These are phyloP conservation scores for Zopfochytrium polystomum DNA, from an alignment of 371 early-diverging fungal genomes.

Conservation along the genomic window DNA sequence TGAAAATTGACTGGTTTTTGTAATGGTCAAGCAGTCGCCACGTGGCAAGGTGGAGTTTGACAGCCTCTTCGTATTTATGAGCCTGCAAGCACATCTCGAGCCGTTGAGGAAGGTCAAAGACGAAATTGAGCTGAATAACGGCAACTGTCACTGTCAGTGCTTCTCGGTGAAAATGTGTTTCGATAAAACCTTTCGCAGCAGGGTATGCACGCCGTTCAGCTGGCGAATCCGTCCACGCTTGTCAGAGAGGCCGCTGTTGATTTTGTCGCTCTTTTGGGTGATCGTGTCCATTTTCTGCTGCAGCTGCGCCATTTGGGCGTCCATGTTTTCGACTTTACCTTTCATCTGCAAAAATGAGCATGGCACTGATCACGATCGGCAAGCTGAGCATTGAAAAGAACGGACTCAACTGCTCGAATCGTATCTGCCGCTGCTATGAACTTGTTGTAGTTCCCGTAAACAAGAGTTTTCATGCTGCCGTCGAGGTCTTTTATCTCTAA, in stretches of 20 bases:
- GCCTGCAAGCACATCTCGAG: conserved; percentile 59
- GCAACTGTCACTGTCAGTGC: neutral
- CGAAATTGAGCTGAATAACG: conserved; percentile 64
- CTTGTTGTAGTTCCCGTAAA: conserved; percentile 94
- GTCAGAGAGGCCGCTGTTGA: conserved; percentile 62
- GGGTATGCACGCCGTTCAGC: conserved; percentile 69
- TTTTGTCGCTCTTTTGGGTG: conserved; percentile 47
- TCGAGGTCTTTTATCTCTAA: conserved; percentile 81
- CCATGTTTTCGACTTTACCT: conserved; percentile 73
- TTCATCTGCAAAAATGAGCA: conserved; percentile 55
- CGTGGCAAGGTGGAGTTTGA: conserved; percentile 70
- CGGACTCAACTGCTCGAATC: conserved; percentile 41
- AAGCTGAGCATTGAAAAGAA: neutral
- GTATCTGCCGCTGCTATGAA: conserved; percentile 93
- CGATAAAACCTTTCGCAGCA: conserved; percentile 54
- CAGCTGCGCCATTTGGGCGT: conserved; percentile 70
- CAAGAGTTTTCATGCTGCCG: conserved; percentile 93
- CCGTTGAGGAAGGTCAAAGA: conserved; percentile 78
- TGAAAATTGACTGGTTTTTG: conserved; percentile 67
- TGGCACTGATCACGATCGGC: neutral
- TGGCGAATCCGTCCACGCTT: conserved; percentile 71
- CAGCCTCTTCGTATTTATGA: conserved; percentile 69
- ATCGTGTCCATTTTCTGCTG: conserved; percentile 68
- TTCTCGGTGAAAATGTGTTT: neutral
- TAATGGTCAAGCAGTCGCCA: conserved; percentile 71